Conservation (phyloP, 768 basidiomycete species). For the Mycena venus region DNA sequence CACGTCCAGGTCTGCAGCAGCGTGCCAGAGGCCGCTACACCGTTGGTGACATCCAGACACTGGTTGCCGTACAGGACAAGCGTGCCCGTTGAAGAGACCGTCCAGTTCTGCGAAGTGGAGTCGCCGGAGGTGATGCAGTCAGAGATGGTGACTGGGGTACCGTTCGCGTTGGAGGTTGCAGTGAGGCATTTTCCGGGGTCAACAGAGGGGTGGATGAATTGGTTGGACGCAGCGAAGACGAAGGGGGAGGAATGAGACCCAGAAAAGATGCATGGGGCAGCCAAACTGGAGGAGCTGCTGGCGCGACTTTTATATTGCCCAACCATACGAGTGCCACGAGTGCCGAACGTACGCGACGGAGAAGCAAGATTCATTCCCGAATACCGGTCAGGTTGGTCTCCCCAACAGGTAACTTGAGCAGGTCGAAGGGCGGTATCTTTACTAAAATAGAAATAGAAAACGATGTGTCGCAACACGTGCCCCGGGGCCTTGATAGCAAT, state of each 20-base stretch:
- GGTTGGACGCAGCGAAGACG: conserved; percentile 16
- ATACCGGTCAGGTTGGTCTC: conserved; percentile 13
- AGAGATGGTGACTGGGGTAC: conserved; percentile 22
- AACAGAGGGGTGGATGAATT: conserved; percentile 24
- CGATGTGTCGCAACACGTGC: too few species aligned
- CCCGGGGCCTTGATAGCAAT: too few species aligned
- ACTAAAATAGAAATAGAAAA: too few species aligned
- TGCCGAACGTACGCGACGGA: conserved; percentile 17
- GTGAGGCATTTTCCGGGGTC: conserved; percentile 14
- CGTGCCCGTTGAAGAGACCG: not conserved
- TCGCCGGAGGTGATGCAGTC: conserved; percentile 16
- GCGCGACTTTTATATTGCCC: conserved; percentile 17
- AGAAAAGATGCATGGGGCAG: conserved; percentile 11
- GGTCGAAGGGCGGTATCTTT: too few species aligned
- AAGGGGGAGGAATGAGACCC: conserved; percentile 14
- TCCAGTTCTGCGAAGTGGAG: conserved; percentile 23
- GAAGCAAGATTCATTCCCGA: conserved; percentile 16
- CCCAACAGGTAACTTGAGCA: conserved; percentile 17
- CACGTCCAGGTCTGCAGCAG: conserved; percentile 10
- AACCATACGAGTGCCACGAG: conserved; percentile 15
- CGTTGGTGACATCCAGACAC: conserved; percentile 12
- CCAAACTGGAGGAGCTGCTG: conserved; percentile 4
- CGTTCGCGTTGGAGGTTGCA: conserved; percentile 16
- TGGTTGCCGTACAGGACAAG: conserved; percentile 12
- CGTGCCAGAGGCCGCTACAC: conserved; percentile 15